These are phyloP conservation scores for Salisapilia sapeloensis DNA, from an alignment of 352 stramenopile species.

Conservation along the genomic window DNA sequence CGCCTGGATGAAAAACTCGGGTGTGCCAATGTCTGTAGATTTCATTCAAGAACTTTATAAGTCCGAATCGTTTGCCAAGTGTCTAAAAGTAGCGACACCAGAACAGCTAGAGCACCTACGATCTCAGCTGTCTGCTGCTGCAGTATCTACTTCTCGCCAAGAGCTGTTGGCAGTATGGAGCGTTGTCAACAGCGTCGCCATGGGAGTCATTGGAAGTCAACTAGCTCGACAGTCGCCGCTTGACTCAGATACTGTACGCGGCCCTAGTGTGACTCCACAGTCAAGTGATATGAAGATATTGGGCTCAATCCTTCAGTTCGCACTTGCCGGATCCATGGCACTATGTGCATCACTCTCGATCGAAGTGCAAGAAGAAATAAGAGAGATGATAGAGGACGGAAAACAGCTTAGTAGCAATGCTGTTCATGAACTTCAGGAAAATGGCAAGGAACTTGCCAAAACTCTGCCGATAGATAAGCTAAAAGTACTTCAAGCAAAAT, in stretches of 20 bases:
- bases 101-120: no score
- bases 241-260: neutral
- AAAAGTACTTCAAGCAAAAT: constrained; percentile 2
- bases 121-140: no score
- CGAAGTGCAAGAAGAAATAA: constrained; percentile 12
- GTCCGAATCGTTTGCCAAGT: no score
- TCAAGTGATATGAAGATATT: constrained; percentile 6
- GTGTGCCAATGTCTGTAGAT: no score
- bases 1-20: no score
- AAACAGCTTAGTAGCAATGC: constrained; percentile 2
- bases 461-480: constrained; percentile 5
- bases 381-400: constrained; percentile 7
- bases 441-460: constrained; percentile 3
- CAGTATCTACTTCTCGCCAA: no score
- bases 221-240: no score
- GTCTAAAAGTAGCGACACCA: no score
- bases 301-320: constrained; percentile 9
- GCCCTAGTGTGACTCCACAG: constrained; percentile 3
- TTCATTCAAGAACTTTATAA: no score
- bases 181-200: constrained; percentile 9
- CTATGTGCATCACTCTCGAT: constrained; percentile 8
- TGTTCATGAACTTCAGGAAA: constrained; percentile 2
- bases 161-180: constrained; percentile 15
- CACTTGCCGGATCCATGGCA: constrained; percentile 8
- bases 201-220: constrained; percentile 4